These are phyloP conservation scores for Pleurotus pulmonarius DNA, from an alignment of 768 basidiomycete genomes.

Conservation along the genomic window DNA sequence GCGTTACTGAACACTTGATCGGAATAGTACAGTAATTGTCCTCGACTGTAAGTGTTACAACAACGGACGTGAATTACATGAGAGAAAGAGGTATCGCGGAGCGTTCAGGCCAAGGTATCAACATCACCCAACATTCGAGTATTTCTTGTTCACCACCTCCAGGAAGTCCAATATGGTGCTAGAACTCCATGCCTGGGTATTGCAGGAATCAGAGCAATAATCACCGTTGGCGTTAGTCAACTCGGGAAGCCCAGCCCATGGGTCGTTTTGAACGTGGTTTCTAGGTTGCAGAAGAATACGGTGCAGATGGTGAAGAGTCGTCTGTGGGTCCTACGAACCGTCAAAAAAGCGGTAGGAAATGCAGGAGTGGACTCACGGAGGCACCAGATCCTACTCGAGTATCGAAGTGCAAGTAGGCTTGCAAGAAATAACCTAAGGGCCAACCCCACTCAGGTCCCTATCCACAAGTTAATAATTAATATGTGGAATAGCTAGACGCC, in stretches of 20 bases:
- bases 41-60: not conserved
- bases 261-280: constrained; percentile 69
- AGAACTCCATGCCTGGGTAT: constrained; percentile 95
- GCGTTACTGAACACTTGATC: too few relatives aligned
- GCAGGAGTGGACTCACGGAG: constrained; percentile 41
- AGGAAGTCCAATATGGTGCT: constrained; percentile 90
- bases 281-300: constrained; percentile 67
- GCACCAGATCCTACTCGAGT: constrained; percentile 61
- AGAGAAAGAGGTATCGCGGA: too few relatives aligned
- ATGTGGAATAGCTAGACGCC: not conserved
- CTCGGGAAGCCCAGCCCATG: constrained; percentile 95
- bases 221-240: constrained; percentile 82
- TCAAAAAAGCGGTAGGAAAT: constrained; percentile 4
- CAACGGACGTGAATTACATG: too few relatives aligned
- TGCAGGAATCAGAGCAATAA: constrained; percentile 84
- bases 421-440: constrained; percentile 93
- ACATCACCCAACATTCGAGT: not conserved
- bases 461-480: constrained; percentile 15
- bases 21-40: too few relatives aligned
- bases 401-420: constrained; percentile 91
- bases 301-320: constrained; percentile 81
- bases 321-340: constrained; percentile 49
- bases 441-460: constrained; percentile 94
- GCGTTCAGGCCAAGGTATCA: too few relatives aligned
- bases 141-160: constrained; percentile 58